phyloP scores from a whole-genome alignment of 495 filamentous ascomycete species.

The Neurospora tetrasperma region DNA sequence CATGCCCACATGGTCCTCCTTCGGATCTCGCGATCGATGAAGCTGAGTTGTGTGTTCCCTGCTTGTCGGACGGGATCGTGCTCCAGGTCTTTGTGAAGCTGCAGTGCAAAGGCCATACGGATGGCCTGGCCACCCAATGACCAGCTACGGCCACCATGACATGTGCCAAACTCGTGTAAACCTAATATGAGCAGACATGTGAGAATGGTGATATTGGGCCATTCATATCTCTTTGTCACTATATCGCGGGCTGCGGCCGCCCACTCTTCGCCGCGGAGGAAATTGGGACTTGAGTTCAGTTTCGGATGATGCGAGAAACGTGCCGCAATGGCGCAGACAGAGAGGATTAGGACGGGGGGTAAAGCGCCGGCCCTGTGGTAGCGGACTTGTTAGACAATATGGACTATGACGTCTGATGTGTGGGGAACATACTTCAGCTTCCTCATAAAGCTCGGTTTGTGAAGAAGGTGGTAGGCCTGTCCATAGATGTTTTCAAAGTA shows the following conservation, averaged over 20 bases:
- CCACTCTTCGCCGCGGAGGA: conserved; percentile 86
- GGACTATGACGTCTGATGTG: background rate
- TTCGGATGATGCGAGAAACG: conserved; percentile 93
- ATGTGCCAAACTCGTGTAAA: conserved; percentile 92
- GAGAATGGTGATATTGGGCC: conserved; percentile 90
- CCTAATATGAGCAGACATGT: conserved; percentile 81
- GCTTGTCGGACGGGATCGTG: conserved; percentile 65
- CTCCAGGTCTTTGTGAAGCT: conserved; percentile 88
- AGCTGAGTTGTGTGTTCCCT: conserved; percentile 62
- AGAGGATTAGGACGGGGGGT: conserved; percentile 80
- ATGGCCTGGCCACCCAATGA: conserved; percentile 89
- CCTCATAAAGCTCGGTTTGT: conserved; percentile 94
- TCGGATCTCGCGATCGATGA: conserved; percentile 86
- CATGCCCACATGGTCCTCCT: conserved; percentile 96
- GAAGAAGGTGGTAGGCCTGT: conserved; percentile 88
- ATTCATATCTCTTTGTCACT: conserved; percentile 75
- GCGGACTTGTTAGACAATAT: conserved; percentile 15
- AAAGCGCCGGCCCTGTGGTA: conserved; percentile 38
- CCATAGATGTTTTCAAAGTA: conserved; percentile 97
- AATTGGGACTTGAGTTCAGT: conserved; percentile 71
- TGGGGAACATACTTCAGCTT: conserved; percentile 50
- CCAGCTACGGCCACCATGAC: conserved; percentile 93
- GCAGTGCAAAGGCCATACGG: conserved; percentile 92
- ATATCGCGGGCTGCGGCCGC: conserved; percentile 76
- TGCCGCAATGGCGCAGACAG: conserved; percentile 86